Conservation (phyloP, 306 rosid species). For the Crotalaria pallida region DNA sequence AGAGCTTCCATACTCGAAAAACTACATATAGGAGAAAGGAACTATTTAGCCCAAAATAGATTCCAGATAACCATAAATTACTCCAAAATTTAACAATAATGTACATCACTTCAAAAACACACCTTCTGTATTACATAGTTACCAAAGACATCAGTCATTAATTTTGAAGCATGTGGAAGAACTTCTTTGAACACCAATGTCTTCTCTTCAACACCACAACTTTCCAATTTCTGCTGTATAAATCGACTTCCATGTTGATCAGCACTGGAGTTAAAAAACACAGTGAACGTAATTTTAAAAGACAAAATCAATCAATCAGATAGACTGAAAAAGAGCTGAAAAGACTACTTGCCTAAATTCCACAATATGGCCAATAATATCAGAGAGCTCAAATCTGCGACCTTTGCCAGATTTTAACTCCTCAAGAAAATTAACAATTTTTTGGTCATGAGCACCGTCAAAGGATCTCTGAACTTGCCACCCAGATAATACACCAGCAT, state of each 20-base stretch:
- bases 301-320: neutral
- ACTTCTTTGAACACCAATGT: constrained; percentile 35
- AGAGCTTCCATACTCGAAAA: constrained; percentile 40
- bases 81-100: neutral
- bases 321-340: neutral
- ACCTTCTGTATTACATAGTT: constrained; percentile 45
- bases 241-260: constrained; percentile 48
- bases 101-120: neutral
- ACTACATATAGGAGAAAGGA: neutral
- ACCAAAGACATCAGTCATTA: constrained; percentile 47
- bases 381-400: constrained; percentile 51
- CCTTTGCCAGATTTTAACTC: constrained; percentile 49
- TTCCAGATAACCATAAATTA: neutral
- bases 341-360: constrained; percentile 41
- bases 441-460: constrained; percentile 38
- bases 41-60: neutral
- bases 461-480: constrained; percentile 46
- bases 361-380: constrained; percentile 45
- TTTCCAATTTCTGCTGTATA: constrained; percentile 45
- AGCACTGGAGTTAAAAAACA: constrained; percentile 25
- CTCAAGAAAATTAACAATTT: constrained; percentile 42
- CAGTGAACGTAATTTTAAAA: constrained; percentile 1
- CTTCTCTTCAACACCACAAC: constrained; percentile 25
- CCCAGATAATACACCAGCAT: constrained; percentile 29
- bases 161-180: constrained; percentile 36